These are phyloP conservation scores for Pulveroboletus sp. DNA, from an alignment of 768 basidiomycete species.

Conservation along the genomic window DNA sequence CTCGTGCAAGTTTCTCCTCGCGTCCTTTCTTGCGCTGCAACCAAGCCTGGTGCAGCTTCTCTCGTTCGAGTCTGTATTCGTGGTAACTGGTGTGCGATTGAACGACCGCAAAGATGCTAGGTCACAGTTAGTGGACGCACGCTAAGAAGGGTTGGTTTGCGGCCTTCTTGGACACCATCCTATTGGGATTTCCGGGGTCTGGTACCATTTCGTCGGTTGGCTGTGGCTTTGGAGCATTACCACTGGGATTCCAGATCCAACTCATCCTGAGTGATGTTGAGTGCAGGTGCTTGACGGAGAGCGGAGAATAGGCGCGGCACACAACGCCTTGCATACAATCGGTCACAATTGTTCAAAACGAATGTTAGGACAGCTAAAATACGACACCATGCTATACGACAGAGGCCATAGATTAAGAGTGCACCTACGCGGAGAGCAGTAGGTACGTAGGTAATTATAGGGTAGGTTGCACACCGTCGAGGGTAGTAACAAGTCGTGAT, in stretches of 20 bases:
- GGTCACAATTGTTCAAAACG: background rate
- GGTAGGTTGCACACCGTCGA: constrained; percentile 33
- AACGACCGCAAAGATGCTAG: background rate
- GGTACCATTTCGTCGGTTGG: constrained; percentile 46
- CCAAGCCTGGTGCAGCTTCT: constrained; percentile 60
- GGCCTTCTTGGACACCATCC: constrained; percentile 73
- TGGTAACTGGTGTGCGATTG: constrained; percentile 45
- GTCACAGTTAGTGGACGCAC: constrained; percentile 39
- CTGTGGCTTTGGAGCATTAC: constrained; percentile 35
- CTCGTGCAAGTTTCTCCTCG: constrained; percentile 66
- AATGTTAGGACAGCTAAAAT: constrained; percentile 3
- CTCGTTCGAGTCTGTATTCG: constrained; percentile 59
- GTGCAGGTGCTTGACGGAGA: background rate
- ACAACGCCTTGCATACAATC: too few species aligned
- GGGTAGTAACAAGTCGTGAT: constrained; percentile 23
- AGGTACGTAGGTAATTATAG: constrained; percentile 33
- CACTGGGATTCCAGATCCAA: constrained; percentile 51
- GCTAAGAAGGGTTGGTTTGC: constrained; percentile 84
- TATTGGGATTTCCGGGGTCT: constrained; percentile 60
- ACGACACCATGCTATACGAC: constrained; percentile 18
- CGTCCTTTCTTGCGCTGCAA: constrained; percentile 65
- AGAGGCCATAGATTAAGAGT: constrained; percentile 23
- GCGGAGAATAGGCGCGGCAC: background rate
- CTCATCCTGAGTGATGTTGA: constrained; percentile 43
- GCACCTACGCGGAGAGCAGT: constrained; percentile 29